Percentiles rank a stretch among this genome's conserved stretches.
These are phyloP conservation scores for Pestalotiopsis sp. DNA, from an alignment of 2,329 filamentous ascomycete species.

Conservation along the genomic window DNA sequence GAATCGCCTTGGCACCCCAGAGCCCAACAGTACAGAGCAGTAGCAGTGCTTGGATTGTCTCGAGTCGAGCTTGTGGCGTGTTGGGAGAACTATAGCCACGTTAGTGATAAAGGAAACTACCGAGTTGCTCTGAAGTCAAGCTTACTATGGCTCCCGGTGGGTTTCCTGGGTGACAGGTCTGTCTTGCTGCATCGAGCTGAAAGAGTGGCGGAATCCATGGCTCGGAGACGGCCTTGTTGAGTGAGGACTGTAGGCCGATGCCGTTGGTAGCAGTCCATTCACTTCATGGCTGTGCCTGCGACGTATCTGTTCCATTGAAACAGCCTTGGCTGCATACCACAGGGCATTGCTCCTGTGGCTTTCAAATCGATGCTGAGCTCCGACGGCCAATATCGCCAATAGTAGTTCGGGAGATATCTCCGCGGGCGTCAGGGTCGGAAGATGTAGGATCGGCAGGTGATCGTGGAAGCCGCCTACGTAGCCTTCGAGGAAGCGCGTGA, in stretches of 20 bases:
- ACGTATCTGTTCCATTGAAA: constrained; percentile 61
- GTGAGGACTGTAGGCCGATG: constrained; percentile 61
- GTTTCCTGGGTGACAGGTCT: constrained; percentile 60
- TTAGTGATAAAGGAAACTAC: constrained; percentile 8
- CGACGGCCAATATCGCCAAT: constrained; percentile 68
- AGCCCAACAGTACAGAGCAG: constrained; percentile 63
- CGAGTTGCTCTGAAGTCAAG: background rate
- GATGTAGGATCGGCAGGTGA: constrained; percentile 63
- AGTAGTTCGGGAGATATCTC: constrained; percentile 70
- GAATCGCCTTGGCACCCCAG: constrained; percentile 63
- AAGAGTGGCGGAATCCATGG: constrained; percentile 59
- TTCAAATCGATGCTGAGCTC: constrained; percentile 68
- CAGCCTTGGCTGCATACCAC: constrained; percentile 63
- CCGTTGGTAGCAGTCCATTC: constrained; percentile 57
- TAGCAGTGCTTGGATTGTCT: constrained; percentile 67
- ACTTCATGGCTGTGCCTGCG: constrained; percentile 59
- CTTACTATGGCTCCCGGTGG: constrained; percentile 62
- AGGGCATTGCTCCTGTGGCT: constrained; percentile 60
- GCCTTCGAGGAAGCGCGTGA: constrained; percentile 70
- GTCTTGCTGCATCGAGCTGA: constrained; percentile 60
- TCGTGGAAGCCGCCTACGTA: constrained; percentile 70
- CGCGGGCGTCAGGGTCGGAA: constrained; percentile 65
- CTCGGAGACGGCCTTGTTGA: constrained; percentile 62
- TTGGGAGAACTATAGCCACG: constrained; percentile 53
- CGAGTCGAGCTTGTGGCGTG: constrained; percentile 60